A percentile compares a stretch with the other conserved stretches of the same genome.
phyloP scores from a whole-genome alignment of 1,284 basidiomycete genomes.

The Cryptococcus floricola region DNA sequence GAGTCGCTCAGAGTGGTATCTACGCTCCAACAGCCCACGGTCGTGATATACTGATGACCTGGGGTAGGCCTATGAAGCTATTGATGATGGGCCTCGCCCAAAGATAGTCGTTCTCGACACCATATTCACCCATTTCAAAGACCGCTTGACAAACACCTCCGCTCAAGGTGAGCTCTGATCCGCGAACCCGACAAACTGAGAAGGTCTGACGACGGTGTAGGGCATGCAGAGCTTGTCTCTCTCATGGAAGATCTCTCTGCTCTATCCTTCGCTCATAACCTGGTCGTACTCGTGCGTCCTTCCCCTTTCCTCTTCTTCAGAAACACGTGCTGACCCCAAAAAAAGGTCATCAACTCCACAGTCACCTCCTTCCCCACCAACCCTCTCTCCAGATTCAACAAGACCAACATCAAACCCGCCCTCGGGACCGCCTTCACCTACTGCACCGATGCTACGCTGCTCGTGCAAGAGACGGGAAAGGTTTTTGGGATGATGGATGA shows the following conservation, averaged over 20 bases:
- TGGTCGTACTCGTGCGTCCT: slow-evolving; percentile 30
- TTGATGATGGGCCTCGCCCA: neutral
- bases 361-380: slow-evolving; percentile 33
- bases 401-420: slow-evolving; percentile 39
- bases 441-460: slow-evolving; percentile 35
- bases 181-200: neutral
- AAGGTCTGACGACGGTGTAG: slow-evolving; percentile 12
- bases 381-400: slow-evolving; percentile 38
- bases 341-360: slow-evolving; percentile 37
- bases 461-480: slow-evolving; percentile 42
- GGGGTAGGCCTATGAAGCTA: too few relatives aligned
- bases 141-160: slow-evolving; percentile 32
- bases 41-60: too few relatives aligned
- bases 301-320: neutral
- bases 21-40: too few relatives aligned
- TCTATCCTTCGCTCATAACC: slow-evolving; percentile 23
- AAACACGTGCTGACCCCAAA: neutral
- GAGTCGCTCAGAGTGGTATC: slow-evolving; percentile 1
- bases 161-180: slow-evolving; percentile 33
- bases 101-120: slow-evolving; percentile 41
- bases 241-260: slow-evolving; percentile 41
- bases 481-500: slow-evolving; percentile 43
- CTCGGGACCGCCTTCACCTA: slow-evolving; percentile 40
- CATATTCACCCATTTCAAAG: slow-evolving; percentile 37
- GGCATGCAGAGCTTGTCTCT: slow-evolving; percentile 42